Percentiles rank a stretch among this genome's conserved stretches.
phyloP scores from a whole-genome alignment of 306 rosid genomes.

The Herpetospermum pedunculosum region DNA sequence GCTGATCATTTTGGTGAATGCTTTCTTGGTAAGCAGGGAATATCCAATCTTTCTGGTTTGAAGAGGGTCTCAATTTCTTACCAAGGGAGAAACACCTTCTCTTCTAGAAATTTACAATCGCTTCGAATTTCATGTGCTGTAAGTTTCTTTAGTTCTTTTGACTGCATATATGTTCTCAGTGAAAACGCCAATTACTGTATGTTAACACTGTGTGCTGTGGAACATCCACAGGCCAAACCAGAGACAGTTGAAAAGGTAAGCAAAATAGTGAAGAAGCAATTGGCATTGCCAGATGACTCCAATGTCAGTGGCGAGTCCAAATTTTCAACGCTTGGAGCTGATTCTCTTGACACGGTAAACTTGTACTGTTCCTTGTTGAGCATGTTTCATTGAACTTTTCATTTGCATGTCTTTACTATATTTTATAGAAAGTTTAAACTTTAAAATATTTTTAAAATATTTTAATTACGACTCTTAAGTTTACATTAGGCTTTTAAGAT shows the following conservation, averaged over 20 bases:
- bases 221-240: conserved; percentile 67
- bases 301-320: conserved; percentile 40
- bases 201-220: conserved; percentile 6
- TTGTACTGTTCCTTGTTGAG: background rate
- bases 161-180: background rate
- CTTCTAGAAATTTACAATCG: conserved; percentile 18
- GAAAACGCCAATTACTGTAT: background rate
- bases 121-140: conserved; percentile 54
- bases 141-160: conserved; percentile 13
- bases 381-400: background rate
- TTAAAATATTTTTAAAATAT: no score
- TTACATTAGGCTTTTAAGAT: no score
- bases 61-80: conserved; percentile 20
- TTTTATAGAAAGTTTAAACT: background rate
- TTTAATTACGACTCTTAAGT: background rate
- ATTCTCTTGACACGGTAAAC: conserved; percentile 75
- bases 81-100: conserved; percentile 30
- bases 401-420: background rate
- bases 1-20: background rate
- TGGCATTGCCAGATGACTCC: conserved; percentile 50
- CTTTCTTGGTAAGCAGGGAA: conserved; percentile 27
- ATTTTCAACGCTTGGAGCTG: conserved; percentile 67
- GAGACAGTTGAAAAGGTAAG: conserved; percentile 60
- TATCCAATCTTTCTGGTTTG: conserved; percentile 11
- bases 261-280: conserved; percentile 52